phyloP scores from a whole-genome alignment of 495 filamentous ascomycete genomes.

The Neurospora terricola region DNA sequence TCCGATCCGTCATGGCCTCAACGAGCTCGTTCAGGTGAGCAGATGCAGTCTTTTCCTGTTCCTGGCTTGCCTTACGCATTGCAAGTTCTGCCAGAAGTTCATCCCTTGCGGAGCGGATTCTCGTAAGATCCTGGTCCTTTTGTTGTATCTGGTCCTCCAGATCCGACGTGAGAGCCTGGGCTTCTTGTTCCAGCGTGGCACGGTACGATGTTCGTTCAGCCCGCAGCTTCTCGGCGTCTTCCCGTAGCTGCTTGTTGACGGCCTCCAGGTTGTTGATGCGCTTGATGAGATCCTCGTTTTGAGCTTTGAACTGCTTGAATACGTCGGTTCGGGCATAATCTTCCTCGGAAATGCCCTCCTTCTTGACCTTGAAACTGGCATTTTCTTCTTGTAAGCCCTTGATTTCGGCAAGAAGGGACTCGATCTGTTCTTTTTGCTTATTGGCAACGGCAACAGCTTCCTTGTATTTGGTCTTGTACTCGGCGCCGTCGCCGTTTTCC shows the following conservation, averaged over 20 bases:
- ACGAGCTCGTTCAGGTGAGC: slow-evolving; percentile 71
- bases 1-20: slow-evolving; percentile 61
- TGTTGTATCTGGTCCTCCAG: slow-evolving; percentile 69
- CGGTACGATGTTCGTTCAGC: slow-evolving; percentile 78
- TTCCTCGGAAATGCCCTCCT: slow-evolving; percentile 71
- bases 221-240: slow-evolving; percentile 75
- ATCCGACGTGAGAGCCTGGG: slow-evolving; percentile 56
- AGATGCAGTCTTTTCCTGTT: slow-evolving; percentile 58
- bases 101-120: slow-evolving; percentile 73
- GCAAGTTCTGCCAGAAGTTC: slow-evolving; percentile 70
- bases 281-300: slow-evolving; percentile 86
- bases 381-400: slow-evolving; percentile 68
- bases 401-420: slow-evolving; percentile 68
- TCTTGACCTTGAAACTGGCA: slow-evolving; percentile 47
- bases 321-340: slow-evolving; percentile 87
- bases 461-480: slow-evolving; percentile 48
- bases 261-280: slow-evolving; percentile 88
- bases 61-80: slow-evolving; percentile 69
- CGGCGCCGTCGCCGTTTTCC: slow-evolving; percentile 52
- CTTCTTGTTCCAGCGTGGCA: slow-evolving; percentile 67
- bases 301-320: slow-evolving; percentile 81
- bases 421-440: slow-evolving; percentile 81
- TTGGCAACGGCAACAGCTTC: slow-evolving; percentile 62
- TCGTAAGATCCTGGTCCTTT: slow-evolving; percentile 73
- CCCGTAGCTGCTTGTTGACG: slow-evolving; percentile 70